phyloP scores from a whole-genome alignment of 768 basidiomycete species.

The Boletus rubroflammeus region DNA sequence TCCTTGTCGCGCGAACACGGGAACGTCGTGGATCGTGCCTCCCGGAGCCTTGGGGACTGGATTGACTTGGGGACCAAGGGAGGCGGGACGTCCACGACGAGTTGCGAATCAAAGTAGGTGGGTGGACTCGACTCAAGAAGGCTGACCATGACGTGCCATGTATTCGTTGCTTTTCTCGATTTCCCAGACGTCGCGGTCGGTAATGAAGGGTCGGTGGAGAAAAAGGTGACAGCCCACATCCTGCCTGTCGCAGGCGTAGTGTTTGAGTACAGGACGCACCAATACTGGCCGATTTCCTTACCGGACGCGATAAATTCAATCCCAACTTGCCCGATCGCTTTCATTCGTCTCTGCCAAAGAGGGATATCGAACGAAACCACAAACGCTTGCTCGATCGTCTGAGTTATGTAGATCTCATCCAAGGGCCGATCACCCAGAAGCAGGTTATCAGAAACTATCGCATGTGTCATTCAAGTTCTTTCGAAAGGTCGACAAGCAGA shows the following conservation, averaged over 20 bases:
- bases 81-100: slow-evolving; percentile 6
- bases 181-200: slow-evolving; percentile 1
- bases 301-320: slow-evolving; percentile 61
- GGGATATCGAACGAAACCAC: slow-evolving; percentile 48
- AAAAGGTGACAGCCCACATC: slow-evolving; percentile 26
- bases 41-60: background rate
- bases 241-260: slow-evolving; percentile 9
- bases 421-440: slow-evolving; percentile 39
- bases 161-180: slow-evolving; percentile 1
- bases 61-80: background rate
- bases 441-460: slow-evolving; percentile 41
- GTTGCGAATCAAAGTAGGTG: slow-evolving; percentile 16
- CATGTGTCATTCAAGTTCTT: background rate
- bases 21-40: slow-evolving; percentile 1
- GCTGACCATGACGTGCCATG: slow-evolving; percentile 45
- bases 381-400: slow-evolving; percentile 47
- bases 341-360: slow-evolving; percentile 68
- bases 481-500: background rate
- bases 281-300: background rate
- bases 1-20: background rate
- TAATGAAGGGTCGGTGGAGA: slow-evolving; percentile 9
- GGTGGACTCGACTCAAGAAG: slow-evolving; percentile 18
- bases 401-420: slow-evolving; percentile 52
- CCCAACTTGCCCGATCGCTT: slow-evolving; percentile 51
- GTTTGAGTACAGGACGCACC: background rate